These are phyloP conservation scores for Ophioceras dolichostomum DNA, from an alignment of 2,329 filamentous ascomycete species.

Conservation along the genomic window DNA sequence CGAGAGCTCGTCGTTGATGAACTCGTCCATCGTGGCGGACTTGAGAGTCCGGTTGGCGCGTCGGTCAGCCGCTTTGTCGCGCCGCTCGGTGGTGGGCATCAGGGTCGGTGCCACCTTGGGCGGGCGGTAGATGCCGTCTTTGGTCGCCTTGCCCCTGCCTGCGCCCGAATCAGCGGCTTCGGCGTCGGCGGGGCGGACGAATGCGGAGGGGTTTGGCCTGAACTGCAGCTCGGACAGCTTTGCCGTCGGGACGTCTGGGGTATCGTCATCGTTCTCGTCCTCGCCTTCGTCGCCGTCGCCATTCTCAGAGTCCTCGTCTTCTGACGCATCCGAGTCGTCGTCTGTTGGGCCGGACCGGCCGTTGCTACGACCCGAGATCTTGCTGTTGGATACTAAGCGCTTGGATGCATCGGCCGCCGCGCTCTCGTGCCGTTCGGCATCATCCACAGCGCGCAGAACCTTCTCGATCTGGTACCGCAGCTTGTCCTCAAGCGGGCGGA, in stretches of 20 bases:
- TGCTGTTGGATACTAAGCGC: no score
- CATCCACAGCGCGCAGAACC: conserved; percentile 76
- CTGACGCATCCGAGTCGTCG: conserved; percentile 18
- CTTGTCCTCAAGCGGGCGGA: conserved; percentile 78
- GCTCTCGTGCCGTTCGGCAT: conserved; percentile 40
- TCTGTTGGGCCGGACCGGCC: conserved; percentile 12
- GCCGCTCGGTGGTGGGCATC: conserved; percentile 60
- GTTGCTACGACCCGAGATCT: conserved; percentile 15
- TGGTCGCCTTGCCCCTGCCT: conserved; percentile 5
- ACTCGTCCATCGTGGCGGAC: conserved; percentile 85
- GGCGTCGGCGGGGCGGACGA: conserved; percentile 20
- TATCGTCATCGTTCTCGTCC: conserved; percentile 16
- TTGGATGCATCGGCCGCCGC: conserved; percentile 20
- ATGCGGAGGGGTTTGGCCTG: conserved; percentile 22
- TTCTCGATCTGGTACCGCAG: conserved; percentile 95
- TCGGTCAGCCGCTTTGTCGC: conserved; percentile 45
- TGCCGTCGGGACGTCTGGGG: conserved; percentile 7
- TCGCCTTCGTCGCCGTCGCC: conserved; percentile 20
- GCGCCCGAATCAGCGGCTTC: neutral
- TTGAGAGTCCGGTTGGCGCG: conserved; percentile 44
- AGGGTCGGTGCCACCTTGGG: conserved; percentile 78
- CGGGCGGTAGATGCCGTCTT: conserved; percentile 70
- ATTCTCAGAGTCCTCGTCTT: conserved; percentile 22
- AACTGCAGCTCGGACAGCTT: conserved; percentile 17
- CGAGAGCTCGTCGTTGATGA: conserved; percentile 75